A percentile compares a stretch with the other conserved stretches of the same genome.
phyloP scores from a whole-genome alignment of 108 stramenopile genomes.

The Pseudonitzschia delicatissima region DNA sequence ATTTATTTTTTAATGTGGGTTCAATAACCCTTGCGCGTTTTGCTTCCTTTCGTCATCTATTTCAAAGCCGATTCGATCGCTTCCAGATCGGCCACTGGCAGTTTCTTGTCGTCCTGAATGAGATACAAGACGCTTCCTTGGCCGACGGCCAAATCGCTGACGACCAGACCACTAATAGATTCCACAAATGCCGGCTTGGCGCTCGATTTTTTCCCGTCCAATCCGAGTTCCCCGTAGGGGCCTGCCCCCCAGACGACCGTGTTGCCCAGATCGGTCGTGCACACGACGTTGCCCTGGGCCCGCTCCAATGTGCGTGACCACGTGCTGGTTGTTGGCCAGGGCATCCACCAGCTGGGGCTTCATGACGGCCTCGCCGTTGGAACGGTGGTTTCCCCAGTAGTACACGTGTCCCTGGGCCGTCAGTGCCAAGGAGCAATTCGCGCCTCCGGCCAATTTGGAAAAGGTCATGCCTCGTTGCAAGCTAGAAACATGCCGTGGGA shows the following conservation, averaged over 20 bases:
- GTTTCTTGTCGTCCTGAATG: slow-evolving; percentile 57
- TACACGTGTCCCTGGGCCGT: slow-evolving; percentile 81
- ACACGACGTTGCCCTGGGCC: slow-evolving; percentile 66
- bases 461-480: slow-evolving; percentile 49
- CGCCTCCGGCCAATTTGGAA: slow-evolving; percentile 51
- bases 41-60: too few relatives aligned
- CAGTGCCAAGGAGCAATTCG: slow-evolving; percentile 61
- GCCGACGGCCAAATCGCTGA: slow-evolving; percentile 68
- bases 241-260: slow-evolving; percentile 89
- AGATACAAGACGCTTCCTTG: slow-evolving; percentile 81
- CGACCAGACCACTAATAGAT: slow-evolving; percentile 47
- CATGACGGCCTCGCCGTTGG: slow-evolving; percentile 79
- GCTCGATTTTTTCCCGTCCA: slow-evolving; percentile 68
- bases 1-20: too few relatives aligned
- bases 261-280: slow-evolving; percentile 59
- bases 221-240: slow-evolving; percentile 73
- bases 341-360: slow-evolving; percentile 70
- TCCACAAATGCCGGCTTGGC: slow-evolving; percentile 80
- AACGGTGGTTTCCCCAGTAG: slow-evolving; percentile 80
- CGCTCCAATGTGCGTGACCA: slow-evolving; percentile 56
- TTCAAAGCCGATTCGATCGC: slow-evolving; percentile 45
- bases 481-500: slow-evolving; percentile 57
- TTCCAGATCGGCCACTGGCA: slow-evolving; percentile 49
- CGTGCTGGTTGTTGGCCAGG: slow-evolving; percentile 85
- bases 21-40: too few relatives aligned